Conservation (phyloP, 495 filamentous ascomycete species). For the Pyronema domesticum region DNA sequence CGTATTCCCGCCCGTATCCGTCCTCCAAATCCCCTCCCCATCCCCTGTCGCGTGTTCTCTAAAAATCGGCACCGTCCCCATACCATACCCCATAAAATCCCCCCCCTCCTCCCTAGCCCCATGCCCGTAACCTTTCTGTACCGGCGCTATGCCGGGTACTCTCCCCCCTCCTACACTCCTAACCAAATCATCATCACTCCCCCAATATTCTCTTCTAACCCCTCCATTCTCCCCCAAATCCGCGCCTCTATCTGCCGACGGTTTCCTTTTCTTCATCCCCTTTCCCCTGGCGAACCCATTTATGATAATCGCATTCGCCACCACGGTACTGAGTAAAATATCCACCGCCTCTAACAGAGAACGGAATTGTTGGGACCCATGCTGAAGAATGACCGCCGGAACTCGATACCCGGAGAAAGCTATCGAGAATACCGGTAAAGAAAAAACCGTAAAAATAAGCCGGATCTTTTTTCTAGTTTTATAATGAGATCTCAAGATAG, state of each 20-base stretch:
- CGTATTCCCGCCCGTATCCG: too few relatives aligned
- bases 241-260: slow-evolving; percentile 30
- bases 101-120: neutral
- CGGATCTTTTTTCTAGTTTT: slow-evolving; percentile 1
- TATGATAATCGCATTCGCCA: slow-evolving; percentile 61
- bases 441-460: slow-evolving; percentile 53
- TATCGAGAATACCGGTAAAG: slow-evolving; percentile 58
- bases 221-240: slow-evolving; percentile 34
- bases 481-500: slow-evolving; percentile 23
- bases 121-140: slow-evolving; percentile 27
- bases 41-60: too few relatives aligned
- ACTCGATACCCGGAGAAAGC: slow-evolving; percentile 59
- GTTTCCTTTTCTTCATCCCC: slow-evolving; percentile 62
- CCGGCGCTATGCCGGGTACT: neutral
- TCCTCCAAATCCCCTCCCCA: too few relatives aligned
- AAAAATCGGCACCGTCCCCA: too few relatives aligned
- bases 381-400: slow-evolving; percentile 43
- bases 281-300: slow-evolving; percentile 67
- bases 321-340: slow-evolving; percentile 55
- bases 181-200: slow-evolving; percentile 65
- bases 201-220: slow-evolving; percentile 45
- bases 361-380: slow-evolving; percentile 53
- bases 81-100: neutral
- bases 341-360: slow-evolving; percentile 64
- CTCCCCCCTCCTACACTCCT: slow-evolving; percentile 40